A percentile compares a stretch with the other conserved stretches of the same genome.
phyloP scores from a whole-genome alignment of 2,329 filamentous ascomycete genomes.

The Botrytis deweyae region DNA sequence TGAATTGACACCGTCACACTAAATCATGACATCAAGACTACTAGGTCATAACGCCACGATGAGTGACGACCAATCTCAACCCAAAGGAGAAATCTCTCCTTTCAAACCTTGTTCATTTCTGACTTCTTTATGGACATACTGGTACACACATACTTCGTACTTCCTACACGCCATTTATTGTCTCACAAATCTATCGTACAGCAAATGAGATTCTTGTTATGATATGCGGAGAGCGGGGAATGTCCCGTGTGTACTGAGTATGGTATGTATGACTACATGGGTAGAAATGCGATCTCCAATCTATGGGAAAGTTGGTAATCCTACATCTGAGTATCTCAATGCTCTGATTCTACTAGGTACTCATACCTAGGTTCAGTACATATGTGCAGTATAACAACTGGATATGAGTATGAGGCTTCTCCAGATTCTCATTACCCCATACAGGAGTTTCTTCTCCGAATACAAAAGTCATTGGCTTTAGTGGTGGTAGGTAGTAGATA shows the following conservation, averaged over 20 bases:
- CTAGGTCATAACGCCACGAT: background rate
- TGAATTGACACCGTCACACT: background rate
- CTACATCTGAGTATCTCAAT: background rate
- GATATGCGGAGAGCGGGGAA: background rate
- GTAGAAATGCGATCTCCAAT: background rate
- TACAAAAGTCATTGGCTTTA: background rate
- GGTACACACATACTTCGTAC: background rate
- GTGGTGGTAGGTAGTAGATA: accelerated
- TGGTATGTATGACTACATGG: background rate
- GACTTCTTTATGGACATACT: background rate
- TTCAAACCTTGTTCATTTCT: background rate
- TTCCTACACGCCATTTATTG: background rate
- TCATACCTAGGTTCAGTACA: background rate
- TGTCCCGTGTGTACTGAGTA: too few relatives aligned
- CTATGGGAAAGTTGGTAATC: background rate
- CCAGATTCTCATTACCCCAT: background rate
- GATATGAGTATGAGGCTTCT: background rate
- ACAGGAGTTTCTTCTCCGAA: background rate
- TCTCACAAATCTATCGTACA: background rate
- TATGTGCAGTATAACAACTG: background rate
- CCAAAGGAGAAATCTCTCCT: background rate
- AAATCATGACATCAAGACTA: constrained; percentile 12
- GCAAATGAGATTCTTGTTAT: background rate
- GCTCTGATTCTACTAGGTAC: background rate
- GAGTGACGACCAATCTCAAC: background rate